A percentile compares a stretch with the other conserved stretches of the same genome.
Evolutionary conservation across 257 asterid species (phyloP).

Genomic region (Knoxia roxburghii): DNA sequence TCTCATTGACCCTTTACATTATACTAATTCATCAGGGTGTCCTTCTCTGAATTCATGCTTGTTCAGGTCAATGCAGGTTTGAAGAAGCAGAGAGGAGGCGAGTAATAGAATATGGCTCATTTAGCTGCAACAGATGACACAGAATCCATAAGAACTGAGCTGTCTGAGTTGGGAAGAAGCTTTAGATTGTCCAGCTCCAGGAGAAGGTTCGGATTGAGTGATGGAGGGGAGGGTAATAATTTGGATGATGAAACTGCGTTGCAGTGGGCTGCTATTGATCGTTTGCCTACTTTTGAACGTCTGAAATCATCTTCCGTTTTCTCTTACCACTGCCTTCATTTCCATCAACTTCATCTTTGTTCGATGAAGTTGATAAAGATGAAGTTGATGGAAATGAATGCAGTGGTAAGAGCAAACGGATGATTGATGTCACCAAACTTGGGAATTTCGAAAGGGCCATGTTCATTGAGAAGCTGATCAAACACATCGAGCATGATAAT

Average conservation of each 20-base stretch:
- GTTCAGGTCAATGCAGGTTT: constrained; percentile 24
- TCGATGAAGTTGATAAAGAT: too few species aligned
- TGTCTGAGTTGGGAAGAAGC: constrained; percentile 29
- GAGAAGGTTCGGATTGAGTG: constrained; percentile 11
- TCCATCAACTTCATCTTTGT: too few species aligned
- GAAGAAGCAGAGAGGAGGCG: constrained; percentile 37
- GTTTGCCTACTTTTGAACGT: constrained; percentile 30
- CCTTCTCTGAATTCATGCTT: too few species aligned
- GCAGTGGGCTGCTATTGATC: constrained; percentile 29
- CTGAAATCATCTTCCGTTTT: constrained; percentile 28
- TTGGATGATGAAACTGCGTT: constrained; percentile 23
- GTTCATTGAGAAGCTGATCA: constrained; percentile 31
- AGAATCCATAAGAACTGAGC: constrained; percentile 20
- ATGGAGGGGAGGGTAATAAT: neutral
- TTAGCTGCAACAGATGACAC: constrained; percentile 13
- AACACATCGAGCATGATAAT: constrained; percentile 34
- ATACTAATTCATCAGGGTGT: too few species aligned
- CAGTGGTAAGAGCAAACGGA: constrained; percentile 18
- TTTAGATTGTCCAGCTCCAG: constrained; percentile 20
- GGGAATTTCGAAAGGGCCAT: constrained; percentile 25
- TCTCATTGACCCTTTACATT: too few species aligned
- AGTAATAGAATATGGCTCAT: constrained; percentile 16
- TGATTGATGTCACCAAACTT: constrained; percentile 36
- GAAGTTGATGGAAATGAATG: constrained; percentile 1
- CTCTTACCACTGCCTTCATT: too few species aligned